A percentile compares a stretch with the other conserved stretches of the same genome.
Conservation (phyloP, 2,329 filamentous ascomycete genomes). For the Claviceps pazoutovae region DNA sequence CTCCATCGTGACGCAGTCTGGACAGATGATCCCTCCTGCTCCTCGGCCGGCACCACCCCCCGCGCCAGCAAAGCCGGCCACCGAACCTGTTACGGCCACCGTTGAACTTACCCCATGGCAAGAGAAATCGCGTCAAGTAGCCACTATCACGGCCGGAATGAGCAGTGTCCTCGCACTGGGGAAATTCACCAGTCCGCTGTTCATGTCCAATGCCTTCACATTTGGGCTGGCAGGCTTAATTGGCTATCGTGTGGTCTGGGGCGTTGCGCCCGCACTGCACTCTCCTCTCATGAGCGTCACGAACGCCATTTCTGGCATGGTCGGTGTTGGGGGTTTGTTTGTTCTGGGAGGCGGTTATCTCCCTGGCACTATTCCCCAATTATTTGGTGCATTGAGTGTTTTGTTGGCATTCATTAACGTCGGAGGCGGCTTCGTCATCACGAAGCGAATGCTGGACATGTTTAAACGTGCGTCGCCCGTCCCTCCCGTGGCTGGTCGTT, state of each 20-base stretch:
- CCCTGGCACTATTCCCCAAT: conserved; percentile 65
- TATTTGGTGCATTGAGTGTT: conserved; percentile 66
- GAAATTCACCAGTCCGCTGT: conserved; percentile 66
- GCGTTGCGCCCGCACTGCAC: conserved; percentile 68
- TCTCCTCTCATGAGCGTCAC: conserved; percentile 87
- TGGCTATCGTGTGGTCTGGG: conserved; percentile 81
- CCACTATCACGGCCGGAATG: conserved; percentile 64
- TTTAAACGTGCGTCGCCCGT: conserved; percentile 46
- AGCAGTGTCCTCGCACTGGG: conserved; percentile 60
- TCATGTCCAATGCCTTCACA: conserved; percentile 80
- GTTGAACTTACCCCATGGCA: conserved; percentile 71
- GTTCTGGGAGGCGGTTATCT: conserved; percentile 72
- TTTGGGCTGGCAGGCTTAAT: conserved; percentile 75
- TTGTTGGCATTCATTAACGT: conserved; percentile 80
- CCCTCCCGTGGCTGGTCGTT: conserved; percentile 7
- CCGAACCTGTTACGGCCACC: conserved; percentile 35
- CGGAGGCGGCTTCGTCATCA: conserved; percentile 79
- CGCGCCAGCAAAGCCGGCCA: conserved; percentile 29
- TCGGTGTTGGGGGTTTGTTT: conserved; percentile 77
- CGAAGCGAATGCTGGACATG: conserved; percentile 89
- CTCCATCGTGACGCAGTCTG: conserved; percentile 68
- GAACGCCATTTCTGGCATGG: conserved; percentile 86
- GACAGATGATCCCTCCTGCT: conserved; percentile 60
- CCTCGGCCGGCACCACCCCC: conserved; percentile 51
- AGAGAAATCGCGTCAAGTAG: conserved; percentile 62